phyloP scores from a whole-genome alignment of 177 flowering plant genomes.

The Tripterygium wilfordii region DNA sequence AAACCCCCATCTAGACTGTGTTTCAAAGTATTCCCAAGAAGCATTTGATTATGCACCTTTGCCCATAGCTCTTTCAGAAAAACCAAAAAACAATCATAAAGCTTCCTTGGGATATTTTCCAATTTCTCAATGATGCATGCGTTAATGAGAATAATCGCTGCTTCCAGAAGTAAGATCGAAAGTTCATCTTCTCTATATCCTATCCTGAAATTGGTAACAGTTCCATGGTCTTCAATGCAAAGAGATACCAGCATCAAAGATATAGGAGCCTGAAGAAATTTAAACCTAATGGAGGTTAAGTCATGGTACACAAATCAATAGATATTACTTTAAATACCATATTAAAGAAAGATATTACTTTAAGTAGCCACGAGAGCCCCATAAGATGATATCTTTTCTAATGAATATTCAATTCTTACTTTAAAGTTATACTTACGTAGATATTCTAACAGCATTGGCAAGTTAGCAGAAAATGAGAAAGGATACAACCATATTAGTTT shows the following conservation, averaged over 20 bases:
- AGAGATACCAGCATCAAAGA: conserved; percentile 11
- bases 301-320: conserved; percentile 3
- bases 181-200: conserved; percentile 27
- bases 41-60: conserved; percentile 19
- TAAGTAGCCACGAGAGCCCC: no score
- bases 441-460: no score
- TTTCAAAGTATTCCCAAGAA: conserved; percentile 8
- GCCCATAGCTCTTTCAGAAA: conserved; percentile 42
- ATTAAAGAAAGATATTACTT: no score
- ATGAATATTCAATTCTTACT: no score
- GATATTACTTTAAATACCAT: no score
- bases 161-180: conserved; percentile 30
- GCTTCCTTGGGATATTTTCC: conserved; percentile 31
- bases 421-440: no score
- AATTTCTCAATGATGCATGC: conserved; percentile 37
- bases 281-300: conserved; percentile 42
- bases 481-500: no score
- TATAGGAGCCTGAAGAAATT: conserved; percentile 36
- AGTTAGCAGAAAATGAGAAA: no score
- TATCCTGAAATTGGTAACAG: conserved; percentile 8
- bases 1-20: conserved; percentile 6
- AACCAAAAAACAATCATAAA: conserved; percentile 20
- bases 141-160: conserved; percentile 40
- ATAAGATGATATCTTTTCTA: no score
- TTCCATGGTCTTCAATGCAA: conserved; percentile 7